Base-by-base conservation (phyloP, 2,329 filamentous ascomycete species). In the Scorias spongiosa region DNA sequence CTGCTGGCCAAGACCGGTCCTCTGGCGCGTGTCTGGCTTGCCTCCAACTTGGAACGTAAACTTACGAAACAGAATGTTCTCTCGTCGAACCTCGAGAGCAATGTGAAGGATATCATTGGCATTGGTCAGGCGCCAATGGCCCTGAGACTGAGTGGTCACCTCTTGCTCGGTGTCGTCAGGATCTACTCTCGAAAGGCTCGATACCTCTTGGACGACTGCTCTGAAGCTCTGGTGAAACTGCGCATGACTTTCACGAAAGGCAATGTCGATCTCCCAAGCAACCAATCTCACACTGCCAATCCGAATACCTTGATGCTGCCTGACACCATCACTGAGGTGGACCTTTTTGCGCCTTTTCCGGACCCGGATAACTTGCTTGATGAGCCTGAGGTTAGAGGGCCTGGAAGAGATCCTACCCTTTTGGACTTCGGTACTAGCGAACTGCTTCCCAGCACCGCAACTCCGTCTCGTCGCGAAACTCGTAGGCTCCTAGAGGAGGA, bases 241-340 rank as follows among this genome's bases (percentile, higher is more conserved):
- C 95, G 96, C 62, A 93, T 96, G 87, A 89, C 91, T 37, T 98
- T 96, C 67, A 84, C 88, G 47, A 85, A 89, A 40, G 89, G 89
- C 51, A 95, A 95, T 66, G 93, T 96, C 60, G 91, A 98, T 64
- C 75, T 96, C 54, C 85, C 88, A n/a, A 75, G 79, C 42, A 85
- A 83, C 56, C 72, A 70, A 44, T 65, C 89, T 12, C 81, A 85
- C 55, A 73, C 84, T 50, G 82, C 84, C 28, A 87, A 87, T 54
- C 82, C 88, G 41, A 85, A 88, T 60, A 81, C 86, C 26, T 75
- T 96, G 50, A 84, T 89, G 57, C 74, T 98, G 44, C 87, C 88
- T 6, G 91, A 98, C 67, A 81, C 82, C 43, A 83, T 98, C 52
- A 96, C 91, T 10, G 87, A 93, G 49, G 84, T 91, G 48, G 91